phyloP scores from a whole-genome alignment of 108 stramenopile species.

The Schizochytrium sp. region DNA sequence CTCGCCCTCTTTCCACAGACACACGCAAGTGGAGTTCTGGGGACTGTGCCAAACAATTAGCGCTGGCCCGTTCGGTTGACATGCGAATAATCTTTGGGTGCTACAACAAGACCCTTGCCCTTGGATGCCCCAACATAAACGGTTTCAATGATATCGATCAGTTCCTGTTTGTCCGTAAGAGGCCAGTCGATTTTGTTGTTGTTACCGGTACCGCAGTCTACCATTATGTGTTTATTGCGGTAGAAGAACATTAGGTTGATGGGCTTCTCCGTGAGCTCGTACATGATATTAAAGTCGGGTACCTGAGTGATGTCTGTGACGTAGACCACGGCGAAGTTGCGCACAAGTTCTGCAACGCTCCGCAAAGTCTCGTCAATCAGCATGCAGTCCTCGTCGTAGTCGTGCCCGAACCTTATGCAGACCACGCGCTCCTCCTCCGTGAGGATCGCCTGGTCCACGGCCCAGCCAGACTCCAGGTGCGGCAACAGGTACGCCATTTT shows the following conservation, averaged over 20 bases:
- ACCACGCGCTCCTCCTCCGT: conserved; percentile 96
- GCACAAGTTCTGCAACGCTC: conserved; percentile 87
- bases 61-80: conserved; percentile 68
- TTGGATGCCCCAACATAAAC: conserved; percentile 93
- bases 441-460: conserved; percentile 96
- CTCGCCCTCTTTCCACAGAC: too few species aligned
- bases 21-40: too few species aligned
- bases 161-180: conserved; percentile 86
- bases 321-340: conserved; percentile 94
- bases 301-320: conserved; percentile 94
- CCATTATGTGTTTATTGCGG: conserved; percentile 96
- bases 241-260: conserved; percentile 98
- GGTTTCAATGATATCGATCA: conserved; percentile 96
- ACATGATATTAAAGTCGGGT: conserved; percentile 92
- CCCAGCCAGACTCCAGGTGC: conserved; percentile 88
- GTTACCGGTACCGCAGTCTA: conserved; percentile 96
- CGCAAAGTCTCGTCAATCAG: conserved; percentile 85
- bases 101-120: conserved; percentile 89
- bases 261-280: conserved; percentile 86
- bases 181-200: conserved; percentile 99
- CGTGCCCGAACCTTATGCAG: conserved; percentile 94
- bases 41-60: background rate
- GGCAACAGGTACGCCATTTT: conserved; percentile 78
- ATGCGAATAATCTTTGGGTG: conserved; percentile 96
- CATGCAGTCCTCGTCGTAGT: conserved; percentile 88